Base-by-base conservation (phyloP, 2,329 filamentous ascomycete species). In the Daldinia sp. region DNA sequence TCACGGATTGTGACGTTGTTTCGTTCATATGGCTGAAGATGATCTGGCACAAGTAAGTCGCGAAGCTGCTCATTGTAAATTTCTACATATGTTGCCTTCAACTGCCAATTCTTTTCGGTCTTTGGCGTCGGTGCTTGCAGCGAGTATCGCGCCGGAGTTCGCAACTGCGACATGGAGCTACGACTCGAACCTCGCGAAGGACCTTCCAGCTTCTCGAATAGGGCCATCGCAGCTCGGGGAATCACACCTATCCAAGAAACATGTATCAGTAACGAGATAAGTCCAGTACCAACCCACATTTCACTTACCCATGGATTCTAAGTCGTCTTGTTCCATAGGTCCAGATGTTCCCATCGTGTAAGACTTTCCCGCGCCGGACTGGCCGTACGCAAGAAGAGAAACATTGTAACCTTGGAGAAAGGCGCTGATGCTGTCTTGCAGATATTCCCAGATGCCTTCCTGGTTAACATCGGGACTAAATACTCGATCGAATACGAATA, bases 381-480 rank as follows among this genome's bases (percentile, higher is more conserved):
- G 95, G 69, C 95, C 95, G 74, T 99, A 99, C 48, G 95, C 95
- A 71, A 99, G 82, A 50, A 99, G 87, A 3, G 95, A 99, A 61
- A 99, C 95, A 86, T 99, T 99, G 85, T 98, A 99, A 56, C 95
- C 95, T 75, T 97, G 93, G 1, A 95, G 82, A 71, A 99, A 99
- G 2, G 94, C 92, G 71, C 84, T 87, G 70, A 98, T 91, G 71
- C 93, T 96, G 70, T 99, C 95, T 65, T 87, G 87, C 49, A 99
- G 82, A 73, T 99, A 99, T 47, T 97, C 91, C 92, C 94, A 99
- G 47, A 99, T 81, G 47, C 94, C 94, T 69, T 95, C 91, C 76
- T 99, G 95, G 62, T 87, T 85, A 6, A 93, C 84, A 1, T 95
- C 90, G 71, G 94, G 88, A 29, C 88, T 85, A 74, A 99, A 99